Conservation (phyloP, 257 asterid genomes). For the Przewalskia tangutica region DNA sequence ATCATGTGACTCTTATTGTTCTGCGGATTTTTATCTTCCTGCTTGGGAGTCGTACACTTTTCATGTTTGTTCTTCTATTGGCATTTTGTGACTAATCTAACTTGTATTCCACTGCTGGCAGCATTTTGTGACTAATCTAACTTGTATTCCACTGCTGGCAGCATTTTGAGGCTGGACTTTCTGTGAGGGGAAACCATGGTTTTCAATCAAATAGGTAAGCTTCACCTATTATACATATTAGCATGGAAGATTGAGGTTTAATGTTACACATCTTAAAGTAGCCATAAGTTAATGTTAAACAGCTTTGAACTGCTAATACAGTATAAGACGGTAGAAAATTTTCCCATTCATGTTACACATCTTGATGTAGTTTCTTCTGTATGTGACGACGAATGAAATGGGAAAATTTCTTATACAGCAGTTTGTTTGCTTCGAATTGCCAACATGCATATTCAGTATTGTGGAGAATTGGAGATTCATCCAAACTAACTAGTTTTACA, state of each 20-base stretch:
- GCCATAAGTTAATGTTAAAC: not conserved
- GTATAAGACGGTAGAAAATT: not conserved
- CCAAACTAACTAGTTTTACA: not conserved
- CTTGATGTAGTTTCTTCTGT: not conserved
- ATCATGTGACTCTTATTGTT: not conserved
- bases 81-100: not conserved
- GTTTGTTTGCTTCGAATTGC: not conserved
- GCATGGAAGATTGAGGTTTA: not conserved
- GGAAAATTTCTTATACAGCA: not conserved
- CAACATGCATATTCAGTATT: not conserved
- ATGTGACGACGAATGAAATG: not conserved
- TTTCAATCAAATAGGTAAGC: slow-evolving; percentile 64
- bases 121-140: slow-evolving; percentile 48
- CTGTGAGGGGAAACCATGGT: slow-evolving; percentile 59
- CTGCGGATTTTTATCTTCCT: not conserved
- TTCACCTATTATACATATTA: not conserved
- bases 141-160: slow-evolving; percentile 22
- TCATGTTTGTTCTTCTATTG: not conserved
- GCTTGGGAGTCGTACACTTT: not conserved
- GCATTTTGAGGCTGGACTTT: slow-evolving; percentile 97
- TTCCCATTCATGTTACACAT: not conserved
- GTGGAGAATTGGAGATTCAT: not conserved
- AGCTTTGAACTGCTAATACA: not conserved
- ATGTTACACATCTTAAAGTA: not conserved
- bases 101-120: slow-evolving; percentile 22